Evolutionary conservation across 78 protist genomes (phyloP).

Genomic region (Mantamonas sphyraenae): DNA sequence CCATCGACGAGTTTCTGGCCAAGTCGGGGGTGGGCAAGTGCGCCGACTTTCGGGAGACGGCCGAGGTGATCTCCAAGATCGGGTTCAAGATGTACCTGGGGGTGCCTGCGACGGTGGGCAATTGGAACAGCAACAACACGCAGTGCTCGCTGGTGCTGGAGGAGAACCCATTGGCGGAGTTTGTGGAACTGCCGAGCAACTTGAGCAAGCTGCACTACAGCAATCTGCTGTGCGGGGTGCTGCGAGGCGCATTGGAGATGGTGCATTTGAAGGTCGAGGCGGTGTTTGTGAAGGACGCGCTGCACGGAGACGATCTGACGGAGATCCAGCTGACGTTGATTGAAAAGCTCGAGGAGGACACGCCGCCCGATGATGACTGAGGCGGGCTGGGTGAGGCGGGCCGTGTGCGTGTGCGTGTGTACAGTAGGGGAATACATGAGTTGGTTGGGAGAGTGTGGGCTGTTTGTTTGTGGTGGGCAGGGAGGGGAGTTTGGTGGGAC

Average conservation of each 20-base stretch:
- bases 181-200: conserved; percentile 87
- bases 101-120: conserved; percentile 50
- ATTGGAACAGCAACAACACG: conserved; percentile 47
- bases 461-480: too few relatives aligned
- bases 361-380: conserved; percentile 55
- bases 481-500: too few relatives aligned
- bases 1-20: conserved; percentile 92
- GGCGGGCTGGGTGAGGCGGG: too few relatives aligned
- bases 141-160: conserved; percentile 63
- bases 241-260: conserved; percentile 91
- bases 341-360: conserved; percentile 45
- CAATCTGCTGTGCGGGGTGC: conserved; percentile 89
- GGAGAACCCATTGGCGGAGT: conserved; percentile 75
- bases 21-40: conserved; percentile 57
- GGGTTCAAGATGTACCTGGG: conserved; percentile 94
- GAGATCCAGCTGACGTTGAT: conserved; percentile 70
- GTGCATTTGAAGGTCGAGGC: conserved; percentile 54
- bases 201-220: conserved; percentile 45
- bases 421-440: too few relatives aligned
- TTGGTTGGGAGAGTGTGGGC: too few relatives aligned
- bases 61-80: conserved; percentile 83
- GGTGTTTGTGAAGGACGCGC: conserved; percentile 40
- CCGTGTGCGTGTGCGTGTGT: too few relatives aligned
- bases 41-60: conserved; percentile 77
- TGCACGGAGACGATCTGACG: conserved; percentile 67